These are phyloP conservation scores for Dentipellis sp. DNA, from an alignment of 768 basidiomycete genomes.

Conservation along the genomic window DNA sequence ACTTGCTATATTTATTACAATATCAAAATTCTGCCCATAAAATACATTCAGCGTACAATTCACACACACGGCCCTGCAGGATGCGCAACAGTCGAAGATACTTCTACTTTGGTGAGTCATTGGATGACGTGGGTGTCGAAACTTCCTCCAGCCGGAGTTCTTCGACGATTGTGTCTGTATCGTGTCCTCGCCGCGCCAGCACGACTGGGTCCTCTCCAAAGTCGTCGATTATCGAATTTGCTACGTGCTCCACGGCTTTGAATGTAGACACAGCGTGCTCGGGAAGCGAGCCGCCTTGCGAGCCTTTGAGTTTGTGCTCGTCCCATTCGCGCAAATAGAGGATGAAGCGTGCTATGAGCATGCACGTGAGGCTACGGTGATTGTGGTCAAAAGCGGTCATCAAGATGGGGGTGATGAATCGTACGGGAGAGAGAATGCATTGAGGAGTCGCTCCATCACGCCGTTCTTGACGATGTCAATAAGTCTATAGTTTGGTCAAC, in stretches of 20 bases:
- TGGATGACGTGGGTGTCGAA: neutral
- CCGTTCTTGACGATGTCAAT: neutral
- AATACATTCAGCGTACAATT: no score
- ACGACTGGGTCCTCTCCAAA: neutral
- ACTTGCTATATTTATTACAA: no score
- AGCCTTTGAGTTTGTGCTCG: neutral
- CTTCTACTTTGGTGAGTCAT: no score
- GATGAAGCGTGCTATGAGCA: slow-evolving; percentile 8
- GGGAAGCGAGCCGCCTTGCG: neutral
- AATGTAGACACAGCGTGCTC: neutral
- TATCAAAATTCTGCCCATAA: no score
- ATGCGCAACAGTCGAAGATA: no score
- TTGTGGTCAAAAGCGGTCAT: neutral
- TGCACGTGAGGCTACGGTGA: slow-evolving; percentile 1
- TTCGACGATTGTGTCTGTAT: neutral
- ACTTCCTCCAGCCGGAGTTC: neutral
- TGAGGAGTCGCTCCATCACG: neutral
- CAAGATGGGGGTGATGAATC: no score
- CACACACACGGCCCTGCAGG: no score
- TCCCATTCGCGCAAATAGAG: slow-evolving; percentile 7
- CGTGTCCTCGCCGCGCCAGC: neutral
- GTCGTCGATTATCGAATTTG: neutral
- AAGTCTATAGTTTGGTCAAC: neutral
- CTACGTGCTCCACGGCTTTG: neutral
- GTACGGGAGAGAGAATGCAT: neutral